Percentiles rank a stretch among this genome's conserved stretches.
Conservation (phyloP, 768 basidiomycete genomes). For the Amanita rubescens region DNA sequence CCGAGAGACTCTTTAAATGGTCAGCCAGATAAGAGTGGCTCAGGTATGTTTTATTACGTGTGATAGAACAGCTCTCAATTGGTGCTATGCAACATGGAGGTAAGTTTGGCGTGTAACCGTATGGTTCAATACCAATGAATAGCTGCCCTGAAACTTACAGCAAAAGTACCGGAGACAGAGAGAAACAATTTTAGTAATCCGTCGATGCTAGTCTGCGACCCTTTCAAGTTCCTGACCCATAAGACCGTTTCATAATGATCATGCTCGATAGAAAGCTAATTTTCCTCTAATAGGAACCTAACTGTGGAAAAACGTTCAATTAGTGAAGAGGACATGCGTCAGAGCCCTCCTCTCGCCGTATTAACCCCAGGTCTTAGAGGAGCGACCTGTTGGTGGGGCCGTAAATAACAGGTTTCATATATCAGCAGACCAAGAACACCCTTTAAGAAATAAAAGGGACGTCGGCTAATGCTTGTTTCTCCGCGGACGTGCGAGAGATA, state of each 20-base stretch:
- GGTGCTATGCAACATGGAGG: too few species aligned
- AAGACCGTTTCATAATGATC: not conserved
- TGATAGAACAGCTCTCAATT: too few species aligned
- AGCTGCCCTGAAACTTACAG: too few species aligned
- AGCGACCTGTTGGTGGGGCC: not conserved
- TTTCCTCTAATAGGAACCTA: not conserved
- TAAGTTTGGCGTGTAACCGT: too few species aligned
- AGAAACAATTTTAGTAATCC: not conserved
- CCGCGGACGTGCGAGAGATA: not conserved
- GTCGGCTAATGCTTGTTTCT: not conserved
- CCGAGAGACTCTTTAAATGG: too few species aligned
- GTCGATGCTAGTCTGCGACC: not conserved
- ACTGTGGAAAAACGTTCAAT: not conserved
- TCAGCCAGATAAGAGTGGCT: too few species aligned
- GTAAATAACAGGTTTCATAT: not conserved
- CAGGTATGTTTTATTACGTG: too few species aligned
- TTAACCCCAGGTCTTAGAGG: not conserved
- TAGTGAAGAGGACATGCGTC: not conserved
- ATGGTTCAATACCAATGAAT: too few species aligned
- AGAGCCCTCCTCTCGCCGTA: not conserved
- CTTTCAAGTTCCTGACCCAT: not conserved
- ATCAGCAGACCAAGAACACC: conserved; percentile 1
- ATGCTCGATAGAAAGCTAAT: not conserved
- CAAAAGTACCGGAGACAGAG: too few species aligned
- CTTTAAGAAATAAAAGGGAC: not conserved